Evolutionary conservation across 495 filamentous ascomycete species (phyloP).

Genomic region (Aspergillus campestris): DNA sequence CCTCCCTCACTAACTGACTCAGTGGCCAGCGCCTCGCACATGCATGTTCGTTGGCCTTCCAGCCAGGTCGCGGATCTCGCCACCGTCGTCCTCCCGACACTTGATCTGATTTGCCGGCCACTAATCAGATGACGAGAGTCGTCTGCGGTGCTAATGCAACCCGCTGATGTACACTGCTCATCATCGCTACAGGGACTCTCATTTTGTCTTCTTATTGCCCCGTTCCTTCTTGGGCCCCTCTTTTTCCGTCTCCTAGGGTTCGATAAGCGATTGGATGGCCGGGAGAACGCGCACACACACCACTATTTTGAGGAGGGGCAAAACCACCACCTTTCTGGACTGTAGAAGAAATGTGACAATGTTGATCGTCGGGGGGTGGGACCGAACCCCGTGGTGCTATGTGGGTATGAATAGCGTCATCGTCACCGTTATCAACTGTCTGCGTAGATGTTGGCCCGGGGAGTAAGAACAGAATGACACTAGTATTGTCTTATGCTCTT

Average conservation of each 20-base stretch:
- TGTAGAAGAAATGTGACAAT: too few relatives aligned
- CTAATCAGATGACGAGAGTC: slow-evolving; percentile 28
- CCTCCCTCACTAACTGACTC: too few relatives aligned
- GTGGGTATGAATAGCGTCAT: too few relatives aligned
- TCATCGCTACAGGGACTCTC: slow-evolving; percentile 3
- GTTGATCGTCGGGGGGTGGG: too few relatives aligned
- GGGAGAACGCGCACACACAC: slow-evolving; percentile 1
- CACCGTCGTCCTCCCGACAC: slow-evolving; percentile 9
- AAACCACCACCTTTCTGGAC: too few relatives aligned
- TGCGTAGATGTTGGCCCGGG: too few relatives aligned
- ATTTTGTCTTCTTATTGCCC: neutral
- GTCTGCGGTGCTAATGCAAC: slow-evolving; percentile 30
- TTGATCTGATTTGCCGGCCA: slow-evolving; percentile 14
- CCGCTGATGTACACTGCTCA: slow-evolving; percentile 8
- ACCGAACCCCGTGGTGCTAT: too few relatives aligned
- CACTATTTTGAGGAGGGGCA: too few relatives aligned
- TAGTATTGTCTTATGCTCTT: too few relatives aligned
- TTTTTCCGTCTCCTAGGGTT: neutral
- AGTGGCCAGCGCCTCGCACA: too few relatives aligned
- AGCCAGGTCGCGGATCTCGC: slow-evolving; percentile 7
- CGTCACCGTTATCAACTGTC: too few relatives aligned
- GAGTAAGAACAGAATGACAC: too few relatives aligned
- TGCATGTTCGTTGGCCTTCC: slow-evolving; percentile 10
- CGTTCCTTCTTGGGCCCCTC: slow-evolving; percentile 3
- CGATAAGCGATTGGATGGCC: slow-evolving; percentile 1